Base-by-base conservation (phyloP, 2,329 filamentous ascomycete genomes). In the Sporothrix brasiliensis region DNA sequence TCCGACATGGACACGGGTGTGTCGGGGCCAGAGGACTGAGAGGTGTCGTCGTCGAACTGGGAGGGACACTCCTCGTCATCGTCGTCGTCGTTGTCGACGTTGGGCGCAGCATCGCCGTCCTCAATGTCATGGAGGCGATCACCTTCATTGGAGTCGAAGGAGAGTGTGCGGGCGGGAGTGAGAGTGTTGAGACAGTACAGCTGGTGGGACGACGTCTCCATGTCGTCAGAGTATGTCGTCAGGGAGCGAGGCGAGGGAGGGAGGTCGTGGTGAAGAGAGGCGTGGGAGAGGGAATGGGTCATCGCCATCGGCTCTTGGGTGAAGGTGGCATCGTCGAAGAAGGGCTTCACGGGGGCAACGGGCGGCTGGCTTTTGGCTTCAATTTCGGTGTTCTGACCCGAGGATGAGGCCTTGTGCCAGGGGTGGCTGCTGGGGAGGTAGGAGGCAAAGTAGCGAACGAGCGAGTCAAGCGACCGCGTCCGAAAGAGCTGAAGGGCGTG, bases 391-490 rank as follows among this genome's bases (percentile, higher is more conserved):
- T 13, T 30, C 19, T 69, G 34, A 16, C 53, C 5, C 11, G 30
- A 5, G 78, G 68, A 79, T 74, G 34, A 34, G 34, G 41, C 1
- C 41, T 74, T 79, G 81, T 83, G 79, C 78, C 81, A 84, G 2
- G 81, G 76, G 71, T 85, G 84, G 72, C 83, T 80, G 13, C 83
- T 78, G 34, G 86, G 86, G 9, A 88, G 82, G 73, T 88, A 88
- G 63, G 85, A 88, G 24, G 85, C 81, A 77, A 87, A 88, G 76
- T 86, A 88, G 73, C 86, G 82, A 72, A 88, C 84, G 72, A 88
- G 84, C 21, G 86, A 88, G 77, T 88, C 86, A 70, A 87, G 83
- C 2, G 85, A 87, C 75, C 81, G 84, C 11, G 86, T 86, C 16
- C 86, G 84, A 76, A 88, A 88, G 69, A 88, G 83, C 76, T 88